Evolutionary conservation across 257 asterid species (phyloP).

Genomic region (Nicotiana sylvestris): DNA sequence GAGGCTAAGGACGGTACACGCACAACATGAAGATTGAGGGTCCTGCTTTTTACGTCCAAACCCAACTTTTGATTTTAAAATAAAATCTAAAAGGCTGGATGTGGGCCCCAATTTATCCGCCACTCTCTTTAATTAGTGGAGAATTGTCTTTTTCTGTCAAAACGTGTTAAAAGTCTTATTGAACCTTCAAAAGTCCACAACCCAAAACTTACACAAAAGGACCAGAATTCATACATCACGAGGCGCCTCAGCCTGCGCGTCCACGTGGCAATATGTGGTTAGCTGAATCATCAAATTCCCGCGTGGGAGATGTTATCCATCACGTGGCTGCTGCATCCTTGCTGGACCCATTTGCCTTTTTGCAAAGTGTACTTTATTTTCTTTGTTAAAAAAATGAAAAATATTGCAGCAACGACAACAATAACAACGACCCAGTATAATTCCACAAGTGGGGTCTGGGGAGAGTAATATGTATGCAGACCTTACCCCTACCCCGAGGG

Average conservation of each 20-base stretch:
- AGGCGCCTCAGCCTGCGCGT: not conserved
- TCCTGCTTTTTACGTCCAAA: not conserved
- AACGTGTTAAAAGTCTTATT: not conserved
- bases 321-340: slow-evolving; percentile 6
- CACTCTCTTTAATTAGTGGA: not conserved
- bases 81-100: not conserved
- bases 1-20: not conserved
- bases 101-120: not conserved
- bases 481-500: too few species aligned
- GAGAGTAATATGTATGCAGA: too few species aligned
- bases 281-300: not conserved
- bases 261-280: slow-evolving; percentile 9
- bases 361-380: not conserved
- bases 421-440: too few species aligned
- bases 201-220: not conserved
- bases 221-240: not conserved
- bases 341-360: not conserved
- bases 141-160: not conserved
- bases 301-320: not conserved
- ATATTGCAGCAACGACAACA: too few species aligned
- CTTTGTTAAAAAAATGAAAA: not conserved
- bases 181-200: not conserved
- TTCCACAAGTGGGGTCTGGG: too few species aligned
- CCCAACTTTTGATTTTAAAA: not conserved
- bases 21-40: not conserved